A percentile compares a stretch with the other conserved stretches of the same genome.
These are phyloP conservation scores for Sporothrix euskadiensis DNA, from an alignment of 2,329 filamentous ascomycete genomes.

Conservation along the genomic window DNA sequence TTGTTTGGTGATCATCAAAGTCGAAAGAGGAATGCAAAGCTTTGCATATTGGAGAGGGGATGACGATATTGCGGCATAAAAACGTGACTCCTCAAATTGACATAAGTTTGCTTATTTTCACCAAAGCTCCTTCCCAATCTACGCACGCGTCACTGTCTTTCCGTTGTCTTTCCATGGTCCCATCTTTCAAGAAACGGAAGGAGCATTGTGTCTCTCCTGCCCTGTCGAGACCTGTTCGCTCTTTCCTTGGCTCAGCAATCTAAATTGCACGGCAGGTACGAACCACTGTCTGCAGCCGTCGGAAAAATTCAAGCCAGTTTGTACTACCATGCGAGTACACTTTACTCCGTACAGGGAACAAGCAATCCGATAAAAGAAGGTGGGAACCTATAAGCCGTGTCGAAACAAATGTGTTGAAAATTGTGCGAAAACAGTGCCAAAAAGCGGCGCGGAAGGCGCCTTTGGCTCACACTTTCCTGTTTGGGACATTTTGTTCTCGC, in stretches of 20 bases:
- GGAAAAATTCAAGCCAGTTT: conserved; percentile 12
- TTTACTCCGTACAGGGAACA: neutral
- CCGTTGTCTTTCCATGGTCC: neutral
- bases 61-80: neutral
- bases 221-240: neutral
- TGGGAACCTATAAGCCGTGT: neutral
- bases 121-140: conserved; percentile 13
- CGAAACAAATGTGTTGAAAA: neutral
- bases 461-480: conserved; percentile 1
- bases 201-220: conserved; percentile 13
- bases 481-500: neutral
- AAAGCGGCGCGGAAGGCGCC: conserved; percentile 1
- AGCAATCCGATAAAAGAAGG: neutral
- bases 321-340: neutral
- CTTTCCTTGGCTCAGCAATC: neutral
- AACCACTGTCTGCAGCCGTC: conserved; percentile 15
- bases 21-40: neutral
- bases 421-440: neutral
- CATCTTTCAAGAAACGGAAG: conserved; percentile 3
- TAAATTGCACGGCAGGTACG: conserved; percentile 24
- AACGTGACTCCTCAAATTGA: neutral
- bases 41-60: neutral
- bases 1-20: neutral
- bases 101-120: neutral
- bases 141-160: neutral